These are phyloP conservation scores for Albophoma yamanashiensis DNA, from an alignment of 2,329 filamentous ascomycete genomes.

Conservation along the genomic window DNA sequence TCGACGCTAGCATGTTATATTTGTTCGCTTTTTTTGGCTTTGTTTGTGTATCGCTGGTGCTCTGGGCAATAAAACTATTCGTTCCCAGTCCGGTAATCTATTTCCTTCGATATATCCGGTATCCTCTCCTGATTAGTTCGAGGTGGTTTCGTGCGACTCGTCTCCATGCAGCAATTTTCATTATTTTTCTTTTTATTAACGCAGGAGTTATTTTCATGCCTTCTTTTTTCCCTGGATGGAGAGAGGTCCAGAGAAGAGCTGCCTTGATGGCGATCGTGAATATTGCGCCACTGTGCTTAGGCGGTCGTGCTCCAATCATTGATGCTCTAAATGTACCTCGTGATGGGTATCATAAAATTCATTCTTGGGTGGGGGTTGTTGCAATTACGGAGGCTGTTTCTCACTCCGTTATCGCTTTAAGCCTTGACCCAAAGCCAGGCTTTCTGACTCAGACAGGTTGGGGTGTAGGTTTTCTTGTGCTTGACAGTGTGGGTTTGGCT, in stretches of 20 bases:
- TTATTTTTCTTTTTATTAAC: constrained; percentile 1
- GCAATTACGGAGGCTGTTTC: not conserved
- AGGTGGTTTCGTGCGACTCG: not conserved
- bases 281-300: constrained; percentile 2
- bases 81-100: constrained; percentile 1
- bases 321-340: constrained; percentile 3
- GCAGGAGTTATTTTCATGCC: constrained; percentile 1
- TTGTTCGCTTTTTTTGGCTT: constrained; percentile 4
- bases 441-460: not conserved
- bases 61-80: constrained; percentile 1
- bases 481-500: not conserved
- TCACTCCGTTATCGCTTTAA: not conserved
- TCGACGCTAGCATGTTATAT: constrained; percentile 2
- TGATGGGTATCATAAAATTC: not conserved
- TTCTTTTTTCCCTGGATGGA: constrained; percentile 1
- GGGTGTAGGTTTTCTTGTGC: not conserved
- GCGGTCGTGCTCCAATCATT: constrained; percentile 1
- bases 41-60: not conserved
- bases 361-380: constrained; percentile 1
- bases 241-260: not conserved
- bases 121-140: not conserved
- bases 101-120: constrained; percentile 2
- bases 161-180: not conserved
- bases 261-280: constrained; percentile 2
- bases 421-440: not conserved